Evolutionary conservation across 345 rosid genomes (phyloP), one percentile per base, ranked within the genome.

Genomic region (Iberis pinnata): DNA sequence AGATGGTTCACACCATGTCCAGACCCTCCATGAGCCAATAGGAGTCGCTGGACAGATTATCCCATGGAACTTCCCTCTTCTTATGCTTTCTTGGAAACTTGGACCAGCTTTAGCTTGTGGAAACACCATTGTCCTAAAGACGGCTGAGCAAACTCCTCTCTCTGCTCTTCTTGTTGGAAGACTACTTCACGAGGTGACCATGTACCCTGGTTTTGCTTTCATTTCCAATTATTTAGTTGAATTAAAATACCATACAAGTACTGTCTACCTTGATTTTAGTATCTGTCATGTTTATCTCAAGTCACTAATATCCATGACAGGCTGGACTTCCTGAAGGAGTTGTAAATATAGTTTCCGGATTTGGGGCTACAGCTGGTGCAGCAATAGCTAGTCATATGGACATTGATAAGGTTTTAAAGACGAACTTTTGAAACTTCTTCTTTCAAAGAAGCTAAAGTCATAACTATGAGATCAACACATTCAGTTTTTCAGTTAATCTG

Each of bases 21-120:
- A 90, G 50, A 82, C 88, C 12, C 61, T 87, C 48, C 96, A 87
- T 19, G 98, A 90, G 64, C 96, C 98, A 8, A 79, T 87, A 38
- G 98, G 98, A 51, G 98, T 90, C 48, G 92, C 79, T 8, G 98
- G 98, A 58, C 98, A 84, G 66, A 90, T 90, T 56, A 80, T 87
- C 61, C 98, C 98, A 2, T 87, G 96, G 98, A 90, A 90, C 69
- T 90, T 90, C 60, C 98, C 98, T 60, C 89, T 90, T 59, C 62
- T 90, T 51, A 84, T 90, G 86, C 80, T 62, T 62, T 70, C 89
- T 16, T 90, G 96, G 98, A 90, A 90, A 69, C 73, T 90, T 50
- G 98, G 85, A 38, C 89, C 98, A 18, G 95, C 98, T 43, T 70
- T 90, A 59, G 98, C 98, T 18, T 80, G 87, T 22, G 95, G 98